Conservation (phyloP, 225 moss, liverwort and hornwort genomes). For the Thuidium tamariscinum region DNA sequence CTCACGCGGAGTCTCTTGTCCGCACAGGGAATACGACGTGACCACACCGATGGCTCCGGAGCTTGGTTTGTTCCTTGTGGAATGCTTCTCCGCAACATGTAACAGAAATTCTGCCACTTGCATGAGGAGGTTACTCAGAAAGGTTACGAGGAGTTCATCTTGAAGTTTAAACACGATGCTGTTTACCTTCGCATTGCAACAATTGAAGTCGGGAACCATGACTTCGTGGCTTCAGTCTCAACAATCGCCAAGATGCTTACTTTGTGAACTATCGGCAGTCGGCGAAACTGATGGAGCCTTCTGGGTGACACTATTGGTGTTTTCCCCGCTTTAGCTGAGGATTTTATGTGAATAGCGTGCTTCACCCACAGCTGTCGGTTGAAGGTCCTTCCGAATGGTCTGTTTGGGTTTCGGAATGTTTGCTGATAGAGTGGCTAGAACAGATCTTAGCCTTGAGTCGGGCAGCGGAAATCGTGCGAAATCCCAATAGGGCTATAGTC, state of each 20-base stretch:
- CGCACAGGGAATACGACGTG: not conserved
- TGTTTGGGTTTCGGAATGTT: not conserved
- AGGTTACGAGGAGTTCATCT: not conserved
- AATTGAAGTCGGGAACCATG: not conserved
- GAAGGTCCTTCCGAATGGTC: too few relatives aligned
- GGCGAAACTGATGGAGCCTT: too few relatives aligned
- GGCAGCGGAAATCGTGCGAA: not conserved
- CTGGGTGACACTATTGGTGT: not conserved
- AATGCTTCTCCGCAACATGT: not conserved
- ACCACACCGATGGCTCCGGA: not conserved
- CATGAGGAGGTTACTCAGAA: not conserved
- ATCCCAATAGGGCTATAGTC: fast-evolving
- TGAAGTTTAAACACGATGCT: not conserved
- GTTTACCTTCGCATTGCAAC: not conserved
- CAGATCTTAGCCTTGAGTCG: fast-evolving
- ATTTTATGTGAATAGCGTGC: too few relatives aligned
- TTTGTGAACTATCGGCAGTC: not conserved
- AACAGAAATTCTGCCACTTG: not conserved
- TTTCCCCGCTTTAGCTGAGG: too few relatives aligned
- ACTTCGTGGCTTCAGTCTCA: not conserved
- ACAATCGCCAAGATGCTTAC: too few relatives aligned
- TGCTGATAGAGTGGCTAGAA: not conserved
- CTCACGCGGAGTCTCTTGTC: too few relatives aligned
- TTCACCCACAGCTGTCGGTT: not conserved
- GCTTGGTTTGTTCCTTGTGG: not conserved